Evolutionary conservation across 768 basidiomycete genomes (phyloP), one percentile per base, ranked within the genome.

Genomic region (Lentinula boryana): DNA sequence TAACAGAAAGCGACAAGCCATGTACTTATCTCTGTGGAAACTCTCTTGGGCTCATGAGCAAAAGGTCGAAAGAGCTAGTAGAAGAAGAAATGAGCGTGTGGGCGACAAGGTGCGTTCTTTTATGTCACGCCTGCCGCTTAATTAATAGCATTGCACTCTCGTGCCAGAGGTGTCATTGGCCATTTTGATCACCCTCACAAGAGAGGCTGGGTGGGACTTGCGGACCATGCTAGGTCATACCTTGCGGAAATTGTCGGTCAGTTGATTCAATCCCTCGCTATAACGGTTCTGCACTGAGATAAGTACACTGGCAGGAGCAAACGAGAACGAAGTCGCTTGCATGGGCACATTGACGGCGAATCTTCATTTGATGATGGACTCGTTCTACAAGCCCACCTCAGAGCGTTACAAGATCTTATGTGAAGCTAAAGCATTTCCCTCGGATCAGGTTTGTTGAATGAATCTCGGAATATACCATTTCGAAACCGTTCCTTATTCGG

Each of bases 301-400:
- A 7, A 49, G 8, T 43, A 3, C n/a, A 46, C 31, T 23, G 55
- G 5, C 66, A 94, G 94, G 94, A 66, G 93, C 95, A 59, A 83
- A 85, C 57, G 86, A 88, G 74, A 81, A 84, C 63, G 97, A 99
- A 81, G 91, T 98, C 52, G 93, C 91, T 16, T 94, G 93, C 74
- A 98, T 98, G 87, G 87, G 91, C 71, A 93, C 94, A 54, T 76
- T 98, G 71, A 99, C 97, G 50, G 86, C 87, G 67, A 99, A 99
- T 78, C 81, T 99, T 61, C 95, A 99, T 77, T 85, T 95, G 63
- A 87, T 97, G 85, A 91, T 98, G 86, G 83, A 86, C 69, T 86
- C 87, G 27, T 98, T 99, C 76, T 98, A 98, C 76, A 87, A 89
- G 61, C 97, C 97, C 18, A 93, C 91, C 31, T 68, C 82, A 58